Evolutionary conservation across 345 rosid genomes (phyloP).

Genomic region (Salix dunnii): DNA sequence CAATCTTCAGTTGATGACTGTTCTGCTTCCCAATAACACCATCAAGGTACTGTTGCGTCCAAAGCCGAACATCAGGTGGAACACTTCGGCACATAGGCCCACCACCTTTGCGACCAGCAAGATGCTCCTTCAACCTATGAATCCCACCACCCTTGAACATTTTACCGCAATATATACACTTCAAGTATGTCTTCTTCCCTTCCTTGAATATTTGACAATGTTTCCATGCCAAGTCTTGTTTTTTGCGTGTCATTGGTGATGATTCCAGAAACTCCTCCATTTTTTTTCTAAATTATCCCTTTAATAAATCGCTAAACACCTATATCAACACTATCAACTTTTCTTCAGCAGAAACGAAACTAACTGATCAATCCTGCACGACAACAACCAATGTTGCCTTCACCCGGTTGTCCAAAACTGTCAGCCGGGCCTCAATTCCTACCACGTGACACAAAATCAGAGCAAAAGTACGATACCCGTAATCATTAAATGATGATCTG

Average conservation of each 20-base stretch:
- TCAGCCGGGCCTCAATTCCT: not conserved
- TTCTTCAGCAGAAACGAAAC: not conserved
- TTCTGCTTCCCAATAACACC: constrained; percentile 5
- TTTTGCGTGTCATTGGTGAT: constrained; percentile 5
- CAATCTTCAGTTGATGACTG: not conserved
- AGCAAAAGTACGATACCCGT: not conserved
- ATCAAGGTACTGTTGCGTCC: constrained; percentile 23
- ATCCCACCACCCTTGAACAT: constrained; percentile 34
- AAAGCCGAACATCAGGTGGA: constrained; percentile 20
- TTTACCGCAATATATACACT: constrained; percentile 25
- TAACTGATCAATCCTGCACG: not conserved
- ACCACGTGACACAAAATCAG: not conserved
- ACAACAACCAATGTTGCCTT: not conserved
- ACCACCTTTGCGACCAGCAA: constrained; percentile 28
- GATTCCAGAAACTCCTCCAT: not conserved
- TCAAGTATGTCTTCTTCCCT: constrained; percentile 11
- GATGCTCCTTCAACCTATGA: constrained; percentile 31
- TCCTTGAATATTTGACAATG: constrained; percentile 17
- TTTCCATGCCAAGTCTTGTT: constrained; percentile 26
- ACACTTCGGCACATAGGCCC: constrained; percentile 23
- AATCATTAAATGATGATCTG: not conserved
- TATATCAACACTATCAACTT: not conserved
- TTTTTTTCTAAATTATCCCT: not conserved
- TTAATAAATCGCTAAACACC: not conserved
- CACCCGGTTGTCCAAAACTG: not conserved